phyloP scores from a whole-genome alignment of 1,284 basidiomycete species.

The Trichosporon coremiiforme region DNA sequence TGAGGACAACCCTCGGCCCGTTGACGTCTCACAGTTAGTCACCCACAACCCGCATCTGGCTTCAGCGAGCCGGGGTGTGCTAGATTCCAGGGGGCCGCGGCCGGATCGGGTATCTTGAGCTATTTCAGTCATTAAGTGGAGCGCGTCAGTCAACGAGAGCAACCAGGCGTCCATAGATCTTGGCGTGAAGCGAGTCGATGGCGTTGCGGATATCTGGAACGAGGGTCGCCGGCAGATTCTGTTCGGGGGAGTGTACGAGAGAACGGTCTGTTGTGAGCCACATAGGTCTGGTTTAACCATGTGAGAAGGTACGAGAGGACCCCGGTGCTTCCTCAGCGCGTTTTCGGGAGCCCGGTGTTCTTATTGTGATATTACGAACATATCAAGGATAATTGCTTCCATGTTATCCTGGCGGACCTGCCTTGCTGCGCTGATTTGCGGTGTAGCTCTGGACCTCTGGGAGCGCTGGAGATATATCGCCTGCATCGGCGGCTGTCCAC shows the following conservation, averaged over 20 bases:
- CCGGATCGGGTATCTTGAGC: background rate
- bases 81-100: background rate
- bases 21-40: background rate
- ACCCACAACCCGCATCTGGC: background rate
- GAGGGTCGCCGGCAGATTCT: background rate
- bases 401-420: background rate
- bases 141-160: background rate
- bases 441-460: background rate
- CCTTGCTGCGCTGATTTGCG: background rate
- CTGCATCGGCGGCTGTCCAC: background rate
- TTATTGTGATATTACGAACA: background rate
- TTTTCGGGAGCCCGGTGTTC: background rate
- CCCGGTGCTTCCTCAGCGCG: background rate
- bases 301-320: background rate
- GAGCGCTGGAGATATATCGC: background rate
- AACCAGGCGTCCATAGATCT: background rate
- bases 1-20: background rate
- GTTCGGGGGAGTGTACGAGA: constrained; percentile 3
- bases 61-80: background rate
- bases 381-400: background rate
- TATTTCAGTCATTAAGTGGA: background rate
- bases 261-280: background rate
- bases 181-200: background rate
- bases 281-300: background rate
- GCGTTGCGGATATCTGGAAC: background rate